Evolutionary conservation across 2,329 filamentous ascomycete species (phyloP), one percentile per base, ranked within the genome.

Genomic region (Byssoonygena ceratinophila): DNA sequence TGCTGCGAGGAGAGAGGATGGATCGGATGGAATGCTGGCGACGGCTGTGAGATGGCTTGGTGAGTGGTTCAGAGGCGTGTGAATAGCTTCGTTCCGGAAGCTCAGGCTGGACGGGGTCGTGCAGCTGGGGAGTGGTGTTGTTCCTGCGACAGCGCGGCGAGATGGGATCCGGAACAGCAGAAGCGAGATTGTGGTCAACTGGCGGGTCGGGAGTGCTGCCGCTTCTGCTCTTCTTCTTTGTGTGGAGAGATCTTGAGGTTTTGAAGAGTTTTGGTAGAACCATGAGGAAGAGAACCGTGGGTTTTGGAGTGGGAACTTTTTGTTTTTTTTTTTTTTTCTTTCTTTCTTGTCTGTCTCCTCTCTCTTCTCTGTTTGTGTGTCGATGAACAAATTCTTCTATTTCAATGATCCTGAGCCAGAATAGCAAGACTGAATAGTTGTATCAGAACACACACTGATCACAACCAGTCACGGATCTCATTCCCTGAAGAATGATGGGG

Each of bases 261-360:
- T 66, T 63, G 59, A 68, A 64, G 63, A 70, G 59, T 58, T 61
- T 67, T 61, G 60, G 62, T 61, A 68, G 64, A 58, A 65, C 66
- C 64, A 69, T 68, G 58, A 46, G 51, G 52, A 50, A 40, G 37
- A 46, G 43, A 31, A 39, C 27, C 5, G 29, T 36, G 45, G 31
- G 14, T 36, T n/a, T 37, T 4, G 11, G 44, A 36, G 47, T 32
- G 37, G 23, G 23, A 51, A 45, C 6, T 14, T 45, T 37, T 45
- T 45, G 27, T 51, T 23, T 27, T 48, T 16, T 31, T 49, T 40
- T n/a, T 23, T n/a, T 25, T 6, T 41, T n/a, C 25, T 25, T 23
- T 14, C 12, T 6, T 23, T 12, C 11, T n/a, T 23, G 8, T 29
- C 20, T 41, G 6, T 41, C 2, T 8, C 14, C 31, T 14, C 11